These are phyloP conservation scores for Knoxia roxburghii DNA, from an alignment of 257 asterid genomes.

Conservation along the genomic window DNA sequence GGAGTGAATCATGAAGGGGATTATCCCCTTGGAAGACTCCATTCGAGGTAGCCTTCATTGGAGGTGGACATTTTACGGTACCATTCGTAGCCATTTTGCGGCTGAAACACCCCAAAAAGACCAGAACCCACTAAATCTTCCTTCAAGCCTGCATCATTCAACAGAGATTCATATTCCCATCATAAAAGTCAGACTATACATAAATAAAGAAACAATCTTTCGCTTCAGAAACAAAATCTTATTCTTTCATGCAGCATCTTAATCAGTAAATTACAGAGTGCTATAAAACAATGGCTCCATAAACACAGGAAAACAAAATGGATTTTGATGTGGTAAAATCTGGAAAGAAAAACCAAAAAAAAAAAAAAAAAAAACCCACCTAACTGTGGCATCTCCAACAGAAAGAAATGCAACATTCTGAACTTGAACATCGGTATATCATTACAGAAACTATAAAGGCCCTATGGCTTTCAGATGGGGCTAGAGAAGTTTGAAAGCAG, in stretches of 20 bases:
- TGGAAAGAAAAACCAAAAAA: too few species aligned
- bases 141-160: slow-evolving; percentile 27
- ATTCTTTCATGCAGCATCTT: not conserved
- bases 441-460: not conserved
- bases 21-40: slow-evolving; percentile 76
- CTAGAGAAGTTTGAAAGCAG: not conserved
- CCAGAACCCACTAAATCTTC: slow-evolving; percentile 19
- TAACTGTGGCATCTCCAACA: not conserved
- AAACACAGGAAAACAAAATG: not conserved
- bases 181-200: not conserved
- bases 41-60: slow-evolving; percentile 76
- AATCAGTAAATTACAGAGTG: not conserved
- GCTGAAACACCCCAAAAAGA: slow-evolving; percentile 23
- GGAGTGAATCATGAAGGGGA: slow-evolving; percentile 75
- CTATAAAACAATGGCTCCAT: too few species aligned
- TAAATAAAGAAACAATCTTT: not conserved
- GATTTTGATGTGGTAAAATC: not conserved
- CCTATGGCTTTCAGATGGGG: not conserved
- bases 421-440: not conserved
- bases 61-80: slow-evolving; percentile 39
- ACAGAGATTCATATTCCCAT: not conserved
- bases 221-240: not conserved
- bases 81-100: slow-evolving; percentile 48
- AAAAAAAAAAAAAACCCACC: not conserved
- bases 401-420: not conserved